Evolutionary conservation across 352 stramenopile genomes (phyloP), one percentile per base, ranked within the genome.

Genomic region (Phytophthora pisi): DNA sequence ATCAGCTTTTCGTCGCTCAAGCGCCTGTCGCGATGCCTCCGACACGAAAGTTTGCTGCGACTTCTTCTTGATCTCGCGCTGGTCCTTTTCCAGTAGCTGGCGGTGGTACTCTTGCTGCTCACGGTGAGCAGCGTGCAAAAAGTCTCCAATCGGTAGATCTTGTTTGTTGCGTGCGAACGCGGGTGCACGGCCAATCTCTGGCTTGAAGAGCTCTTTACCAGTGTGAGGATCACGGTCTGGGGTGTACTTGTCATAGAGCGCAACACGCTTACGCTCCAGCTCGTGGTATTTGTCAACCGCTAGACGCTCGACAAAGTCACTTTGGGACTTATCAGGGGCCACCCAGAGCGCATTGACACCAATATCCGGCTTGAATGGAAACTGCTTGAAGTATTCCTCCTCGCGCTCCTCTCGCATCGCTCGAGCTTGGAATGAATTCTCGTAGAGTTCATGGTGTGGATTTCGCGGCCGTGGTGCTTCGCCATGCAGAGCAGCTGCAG

Each of bases 301-400:
- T 9, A 94, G 79, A 5, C 83, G 78, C 57, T 92, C 70, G 10
- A 92, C 83, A 50, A 94, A 77, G 56, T 87, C 84, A 1, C 72
- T 79, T 11, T 78, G 65, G 10, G 71, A 77, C 13, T 71, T 64
- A 24, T 79, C 63, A 5, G 61, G 49, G 10, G 65, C 72, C 42
- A 77, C 70, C 85, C 85, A 93, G 1, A 91, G 66, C 26, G 82
- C 60, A 55, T 92, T 92, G 9, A 93, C 77, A 13, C 86, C 86
- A 55, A 94, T 93, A 60, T 94, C 73, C 18, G 86, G 86, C 59
- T 91, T 91, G 75, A 93, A 91, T 11, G 86, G 57, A 66, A 86
- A 92, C 67, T 91, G 83, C 43, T 73, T 77, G 18, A 88, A 54
- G 57, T 91, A 84, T 57, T 79, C 78, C 15, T 82, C 60, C 42